Percentiles rank a stretch among this genome's conserved stretches.
phyloP scores from a whole-genome alignment of 2,329 filamentous ascomycete species.

The Botrytis byssoidea region DNA sequence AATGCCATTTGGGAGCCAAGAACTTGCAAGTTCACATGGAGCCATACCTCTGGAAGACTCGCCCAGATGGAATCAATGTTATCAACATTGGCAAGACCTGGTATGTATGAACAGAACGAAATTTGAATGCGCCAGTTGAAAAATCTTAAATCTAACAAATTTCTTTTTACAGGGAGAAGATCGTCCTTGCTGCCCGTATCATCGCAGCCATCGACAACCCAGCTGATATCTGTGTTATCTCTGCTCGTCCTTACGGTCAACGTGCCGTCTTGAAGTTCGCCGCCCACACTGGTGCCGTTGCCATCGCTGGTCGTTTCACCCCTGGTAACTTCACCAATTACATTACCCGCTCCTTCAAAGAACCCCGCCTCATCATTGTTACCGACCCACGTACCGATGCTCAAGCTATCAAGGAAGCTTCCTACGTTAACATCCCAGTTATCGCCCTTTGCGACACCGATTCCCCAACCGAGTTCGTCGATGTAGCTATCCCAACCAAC shows the following conservation, averaged over 20 bases:
- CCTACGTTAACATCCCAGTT: constrained; percentile 99
- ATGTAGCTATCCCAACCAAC: constrained; percentile 99
- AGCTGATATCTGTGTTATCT: constrained; percentile 98
- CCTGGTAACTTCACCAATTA: constrained; percentile 99
- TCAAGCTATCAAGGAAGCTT: constrained; percentile 99
- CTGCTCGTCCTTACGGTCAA: constrained; percentile 98
- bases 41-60: constrained; percentile 99
- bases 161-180: constrained; percentile 80
- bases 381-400: constrained; percentile 99
- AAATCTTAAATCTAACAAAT: constrained; percentile 98
- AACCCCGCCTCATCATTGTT: constrained; percentile 98
- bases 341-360: constrained; percentile 99
- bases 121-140: constrained; percentile 53
- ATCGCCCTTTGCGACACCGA: constrained; percentile 99
- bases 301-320: constrained; percentile 99
- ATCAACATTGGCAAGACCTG: constrained; percentile 99
- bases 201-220: constrained; percentile 99
- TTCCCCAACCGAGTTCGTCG: constrained; percentile 99
- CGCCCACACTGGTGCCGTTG: constrained; percentile 93
- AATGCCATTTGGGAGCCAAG: constrained; percentile 96
- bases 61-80: constrained; percentile 96
- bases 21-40: constrained; percentile 99
- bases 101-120: constrained; percentile 52
- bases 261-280: constrained; percentile 99
- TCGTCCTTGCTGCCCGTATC: constrained; percentile 96